Evolutionary conservation across 441 rosid genomes (phyloP).

Genomic region (Erodium trifolium): DNA sequence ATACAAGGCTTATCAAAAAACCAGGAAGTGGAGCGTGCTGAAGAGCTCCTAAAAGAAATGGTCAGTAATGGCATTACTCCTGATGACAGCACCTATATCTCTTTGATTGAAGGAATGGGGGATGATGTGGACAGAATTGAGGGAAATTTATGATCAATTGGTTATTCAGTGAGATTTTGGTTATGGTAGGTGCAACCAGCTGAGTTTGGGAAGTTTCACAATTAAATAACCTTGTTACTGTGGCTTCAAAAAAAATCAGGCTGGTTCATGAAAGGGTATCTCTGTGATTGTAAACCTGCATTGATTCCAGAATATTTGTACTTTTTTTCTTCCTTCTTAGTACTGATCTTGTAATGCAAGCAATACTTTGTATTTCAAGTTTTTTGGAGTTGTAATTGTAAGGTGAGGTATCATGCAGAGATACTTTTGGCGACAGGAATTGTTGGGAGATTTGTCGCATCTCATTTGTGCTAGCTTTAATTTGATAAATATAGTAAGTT

Average conservation of each 20-base stretch:
- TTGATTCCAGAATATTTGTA: neutral
- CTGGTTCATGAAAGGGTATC: neutral
- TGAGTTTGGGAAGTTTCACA: neutral
- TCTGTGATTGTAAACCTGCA: neutral
- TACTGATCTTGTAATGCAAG: constrained; percentile 6
- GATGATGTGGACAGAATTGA: neutral
- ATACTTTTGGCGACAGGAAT: neutral
- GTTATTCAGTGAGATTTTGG: neutral
- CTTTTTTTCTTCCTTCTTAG: neutral
- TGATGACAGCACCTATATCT: constrained; percentile 59
- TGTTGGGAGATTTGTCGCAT: neutral
- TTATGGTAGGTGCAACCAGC: neutral
- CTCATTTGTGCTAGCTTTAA: no score
- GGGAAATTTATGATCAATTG: neutral
- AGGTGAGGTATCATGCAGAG: neutral
- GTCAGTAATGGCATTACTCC: constrained; percentile 71
- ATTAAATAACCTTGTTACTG: neutral
- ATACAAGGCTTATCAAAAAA: constrained; percentile 67
- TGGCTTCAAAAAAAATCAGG: neutral
- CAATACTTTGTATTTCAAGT: neutral
- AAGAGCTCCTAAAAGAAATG: constrained; percentile 73
- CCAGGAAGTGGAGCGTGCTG: constrained; percentile 61
- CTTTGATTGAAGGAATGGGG: constrained; percentile 55
- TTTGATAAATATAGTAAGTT: neutral
- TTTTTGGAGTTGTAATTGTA: neutral